These are phyloP conservation scores for Allium sativum DNA, from an alignment of 106 monocot species.

Conservation along the genomic window DNA sequence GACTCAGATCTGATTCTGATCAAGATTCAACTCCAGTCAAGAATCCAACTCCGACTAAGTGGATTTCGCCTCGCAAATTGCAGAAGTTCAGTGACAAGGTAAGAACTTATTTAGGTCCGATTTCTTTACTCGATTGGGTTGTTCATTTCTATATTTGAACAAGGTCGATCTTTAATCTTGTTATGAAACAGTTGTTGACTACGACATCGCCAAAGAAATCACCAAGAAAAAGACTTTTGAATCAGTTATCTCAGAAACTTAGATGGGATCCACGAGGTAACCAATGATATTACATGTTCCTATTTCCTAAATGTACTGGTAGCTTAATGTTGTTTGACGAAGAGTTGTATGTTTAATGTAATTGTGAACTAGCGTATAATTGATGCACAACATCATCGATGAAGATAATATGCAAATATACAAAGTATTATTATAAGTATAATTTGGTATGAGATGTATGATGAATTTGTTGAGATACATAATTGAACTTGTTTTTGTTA, in stretches of 20 bases:
- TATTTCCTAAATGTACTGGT: neutral
- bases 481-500: too few species aligned
- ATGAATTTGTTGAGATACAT: too few species aligned
- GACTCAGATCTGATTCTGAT: neutral
- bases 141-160: neutral
- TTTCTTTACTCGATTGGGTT: neutral
- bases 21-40: constrained; percentile 1
- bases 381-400: too few species aligned
- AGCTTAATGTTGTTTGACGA: neutral
- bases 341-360: neutral
- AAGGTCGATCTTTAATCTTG: neutral
- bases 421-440: too few species aligned
- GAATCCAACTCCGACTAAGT: constrained; percentile 1
- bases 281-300: neutral
- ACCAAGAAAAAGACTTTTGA: constrained; percentile 3
- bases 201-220: constrained; percentile 1
- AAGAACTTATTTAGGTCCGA: too few species aligned
- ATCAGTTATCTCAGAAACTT: constrained; percentile 1
- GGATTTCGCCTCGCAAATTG: constrained; percentile 5
- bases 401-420: too few species aligned
- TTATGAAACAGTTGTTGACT: neutral
- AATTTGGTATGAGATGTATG: too few species aligned
- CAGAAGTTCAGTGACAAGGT: neutral
- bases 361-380: too few species aligned
- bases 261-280: constrained; percentile 10